These are phyloP conservation scores for Xylaria acuta DNA, from an alignment of 495 filamentous ascomycete species.

Conservation along the genomic window DNA sequence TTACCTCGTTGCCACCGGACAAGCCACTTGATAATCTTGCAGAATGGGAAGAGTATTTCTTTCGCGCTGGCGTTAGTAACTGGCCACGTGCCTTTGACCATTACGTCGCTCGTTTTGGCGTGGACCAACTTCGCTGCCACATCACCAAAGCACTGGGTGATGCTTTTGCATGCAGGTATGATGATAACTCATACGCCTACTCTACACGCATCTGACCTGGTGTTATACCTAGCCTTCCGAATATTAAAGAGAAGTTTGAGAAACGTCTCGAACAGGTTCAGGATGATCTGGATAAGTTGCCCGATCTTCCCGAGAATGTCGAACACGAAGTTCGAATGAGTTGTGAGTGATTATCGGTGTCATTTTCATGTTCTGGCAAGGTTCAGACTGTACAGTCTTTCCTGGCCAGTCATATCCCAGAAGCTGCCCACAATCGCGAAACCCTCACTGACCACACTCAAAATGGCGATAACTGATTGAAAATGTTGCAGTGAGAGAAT, in stretches of 20 bases:
- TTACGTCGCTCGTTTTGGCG: slow-evolving; percentile 61
- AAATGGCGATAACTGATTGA: background rate
- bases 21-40: slow-evolving; percentile 56
- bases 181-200: background rate
- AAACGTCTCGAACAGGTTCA: slow-evolving; percentile 51
- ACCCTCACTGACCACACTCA: background rate
- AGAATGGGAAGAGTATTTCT: slow-evolving; percentile 62
- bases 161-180: slow-evolving; percentile 61
- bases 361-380: background rate
- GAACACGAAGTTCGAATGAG: slow-evolving; percentile 49
- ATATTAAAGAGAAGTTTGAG: slow-evolving; percentile 61
- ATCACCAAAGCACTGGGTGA: slow-evolving; percentile 61
- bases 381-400: background rate
- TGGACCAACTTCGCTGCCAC: slow-evolving; percentile 57
- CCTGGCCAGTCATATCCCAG: background rate
- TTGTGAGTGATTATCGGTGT: background rate
- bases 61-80: slow-evolving; percentile 40
- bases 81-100: slow-evolving; percentile 51
- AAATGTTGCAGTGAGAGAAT: slow-evolving; percentile 33
- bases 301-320: slow-evolving; percentile 56
- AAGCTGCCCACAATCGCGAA: background rate
- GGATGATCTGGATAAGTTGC: slow-evolving; percentile 52
- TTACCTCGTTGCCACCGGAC: slow-evolving; percentile 54
- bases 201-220: background rate
- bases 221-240: slow-evolving; percentile 53